Evolutionary conservation across 768 basidiomycete species (phyloP).

Genomic region (Leccinum olivaceopallidum): DNA sequence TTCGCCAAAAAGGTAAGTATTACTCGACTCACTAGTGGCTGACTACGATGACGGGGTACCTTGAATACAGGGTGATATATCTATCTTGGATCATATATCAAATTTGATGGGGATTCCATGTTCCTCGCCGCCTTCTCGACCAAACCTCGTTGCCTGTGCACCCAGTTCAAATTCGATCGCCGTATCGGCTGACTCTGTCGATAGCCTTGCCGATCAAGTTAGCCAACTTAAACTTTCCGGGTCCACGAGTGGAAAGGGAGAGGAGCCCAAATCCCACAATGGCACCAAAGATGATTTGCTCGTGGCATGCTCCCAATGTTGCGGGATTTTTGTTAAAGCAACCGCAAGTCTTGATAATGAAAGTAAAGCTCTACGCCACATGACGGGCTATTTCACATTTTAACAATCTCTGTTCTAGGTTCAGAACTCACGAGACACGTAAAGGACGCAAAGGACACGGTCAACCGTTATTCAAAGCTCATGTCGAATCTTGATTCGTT

Average conservation of each 20-base stretch:
- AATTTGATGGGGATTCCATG: constrained; percentile 35
- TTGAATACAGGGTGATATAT: constrained; percentile 46
- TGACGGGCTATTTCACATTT: neutral
- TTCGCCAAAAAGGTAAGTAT: constrained; percentile 62
- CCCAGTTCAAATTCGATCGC: neutral
- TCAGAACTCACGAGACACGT: constrained; percentile 21
- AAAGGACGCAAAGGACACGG: constrained; percentile 17
- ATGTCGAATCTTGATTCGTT: constrained; percentile 13
- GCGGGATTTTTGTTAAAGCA: constrained; percentile 45
- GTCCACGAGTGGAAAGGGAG: neutral
- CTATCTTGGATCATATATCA: constrained; percentile 48
- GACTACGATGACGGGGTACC: neutral
- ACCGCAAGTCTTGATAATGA: constrained; percentile 35
- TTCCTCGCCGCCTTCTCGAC: constrained; percentile 7
- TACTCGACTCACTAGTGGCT: neutral
- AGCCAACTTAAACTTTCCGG: constrained; percentile 23
- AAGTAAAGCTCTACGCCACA: constrained; percentile 5
- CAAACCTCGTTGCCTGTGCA: neutral
- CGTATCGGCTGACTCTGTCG: constrained; percentile 12
- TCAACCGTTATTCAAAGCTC: constrained; percentile 23
- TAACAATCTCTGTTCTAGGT: constrained; percentile 5
- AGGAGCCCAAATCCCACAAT: neutral
- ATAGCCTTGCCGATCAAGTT: constrained; percentile 19
- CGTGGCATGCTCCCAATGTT: constrained; percentile 42
- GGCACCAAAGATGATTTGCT: constrained; percentile 19